Percentiles rank a stretch among this genome's conserved stretches.
These are phyloP conservation scores for Neopestalotiopsis sp. DNA, from an alignment of 2,329 filamentous ascomycete species.

Conservation along the genomic window DNA sequence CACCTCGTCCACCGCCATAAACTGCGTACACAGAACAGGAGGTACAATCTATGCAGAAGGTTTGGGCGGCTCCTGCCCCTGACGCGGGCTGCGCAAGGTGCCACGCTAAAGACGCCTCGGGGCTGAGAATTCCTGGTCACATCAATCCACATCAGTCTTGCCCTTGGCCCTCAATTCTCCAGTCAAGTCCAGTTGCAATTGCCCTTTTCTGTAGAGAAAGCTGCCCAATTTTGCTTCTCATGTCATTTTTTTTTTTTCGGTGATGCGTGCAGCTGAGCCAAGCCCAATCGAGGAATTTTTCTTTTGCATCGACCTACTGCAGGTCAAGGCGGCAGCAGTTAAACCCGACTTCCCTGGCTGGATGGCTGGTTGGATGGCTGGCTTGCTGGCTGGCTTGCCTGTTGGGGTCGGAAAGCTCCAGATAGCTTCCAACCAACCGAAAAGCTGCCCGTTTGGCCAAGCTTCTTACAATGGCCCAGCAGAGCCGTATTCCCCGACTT, in stretches of 20 bases:
- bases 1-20: neutral
- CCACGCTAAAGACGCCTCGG: slow-evolving; percentile 16
- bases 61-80: slow-evolving; percentile 11
- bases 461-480: slow-evolving; percentile 1
- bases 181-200: neutral
- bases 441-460: neutral
- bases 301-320: neutral
- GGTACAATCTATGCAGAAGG: neutral
- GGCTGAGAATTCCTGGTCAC: slow-evolving; percentile 10
- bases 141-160: neutral
- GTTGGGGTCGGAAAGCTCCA: neutral
- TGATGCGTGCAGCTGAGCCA: slow-evolving; percentile 5
- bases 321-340: neutral
- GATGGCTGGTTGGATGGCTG: neutral
- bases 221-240: slow-evolving; percentile 8
- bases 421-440: neutral
- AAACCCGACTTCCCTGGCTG: neutral
- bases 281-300: neutral
- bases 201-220: neutral
- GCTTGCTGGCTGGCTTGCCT: neutral
- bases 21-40: neutral
- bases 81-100: slow-evolving; percentile 11
- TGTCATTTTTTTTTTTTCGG: neutral
- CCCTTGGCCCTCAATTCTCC: neutral
- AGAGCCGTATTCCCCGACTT: neutral